phyloP scores from a whole-genome alignment of 305 asterid species.

The Fraxinus xanthoxyloides region DNA sequence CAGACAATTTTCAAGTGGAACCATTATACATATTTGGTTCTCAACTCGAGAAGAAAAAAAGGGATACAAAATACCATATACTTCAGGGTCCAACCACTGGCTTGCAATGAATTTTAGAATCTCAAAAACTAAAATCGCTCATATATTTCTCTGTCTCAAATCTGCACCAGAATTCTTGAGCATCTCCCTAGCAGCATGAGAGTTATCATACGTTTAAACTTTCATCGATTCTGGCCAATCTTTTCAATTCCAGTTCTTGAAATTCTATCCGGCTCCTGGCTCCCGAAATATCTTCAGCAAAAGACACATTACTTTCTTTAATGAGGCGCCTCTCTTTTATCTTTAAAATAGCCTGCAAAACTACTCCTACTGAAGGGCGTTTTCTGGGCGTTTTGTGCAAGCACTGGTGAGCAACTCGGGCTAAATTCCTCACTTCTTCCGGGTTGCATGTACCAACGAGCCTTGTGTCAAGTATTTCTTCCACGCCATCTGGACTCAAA shows the following conservation, averaged over 20 bases:
- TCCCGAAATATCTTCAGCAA: constrained; percentile 60
- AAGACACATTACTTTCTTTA: constrained; percentile 68
- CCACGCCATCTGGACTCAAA: constrained; percentile 88
- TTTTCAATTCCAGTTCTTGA: constrained; percentile 67
- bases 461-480: constrained; percentile 75
- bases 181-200: not conserved
- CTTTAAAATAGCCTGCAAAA: constrained; percentile 70
- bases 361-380: constrained; percentile 77
- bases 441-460: constrained; percentile 59
- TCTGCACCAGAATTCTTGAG: not conserved
- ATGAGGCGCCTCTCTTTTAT: constrained; percentile 55
- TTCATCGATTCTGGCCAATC: constrained; percentile 50
- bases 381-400: constrained; percentile 60
- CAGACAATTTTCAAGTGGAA: too few relatives aligned
- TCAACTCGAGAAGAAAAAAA: not conserved
- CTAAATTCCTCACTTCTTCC: constrained; percentile 71
- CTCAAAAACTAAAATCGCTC: too few relatives aligned
- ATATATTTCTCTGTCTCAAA: not conserved
- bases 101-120: not conserved
- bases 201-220: constrained; percentile 21
- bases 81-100: not conserved
- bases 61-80: not conserved
- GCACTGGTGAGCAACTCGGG: constrained; percentile 70
- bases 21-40: not conserved
- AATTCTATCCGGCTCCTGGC: constrained; percentile 57